Evolutionary conservation across 2,329 filamentous ascomycete genomes (phyloP).

Genomic region (Botryotinia globosa): DNA sequence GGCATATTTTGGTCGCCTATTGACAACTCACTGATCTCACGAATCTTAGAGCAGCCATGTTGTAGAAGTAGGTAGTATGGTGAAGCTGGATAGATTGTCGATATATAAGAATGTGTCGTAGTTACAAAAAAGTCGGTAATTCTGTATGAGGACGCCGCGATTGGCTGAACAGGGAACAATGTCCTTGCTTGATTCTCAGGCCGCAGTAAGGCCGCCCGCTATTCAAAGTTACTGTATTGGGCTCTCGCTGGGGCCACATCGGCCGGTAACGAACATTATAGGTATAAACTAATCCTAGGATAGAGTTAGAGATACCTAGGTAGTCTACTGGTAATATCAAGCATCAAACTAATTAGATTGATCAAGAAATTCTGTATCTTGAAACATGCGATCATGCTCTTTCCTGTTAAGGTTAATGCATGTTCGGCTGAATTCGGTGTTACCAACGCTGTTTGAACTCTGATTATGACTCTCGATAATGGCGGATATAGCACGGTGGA

Average conservation of each 20-base stretch:
- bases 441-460: background rate
- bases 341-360: background rate
- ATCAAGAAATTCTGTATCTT: background rate
- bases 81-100: slow-evolving; percentile 9
- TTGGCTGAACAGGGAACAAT: background rate
- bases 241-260: background rate
- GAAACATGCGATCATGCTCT: background rate
- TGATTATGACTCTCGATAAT: background rate
- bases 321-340: background rate
- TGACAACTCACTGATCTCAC: slow-evolving; percentile 56
- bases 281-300: too few species aligned
- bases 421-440: background rate
- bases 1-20: background rate
- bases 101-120: slow-evolving; percentile 9
- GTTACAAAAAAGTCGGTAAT: background rate
- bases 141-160: background rate
- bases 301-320: background rate
- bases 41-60: slow-evolving; percentile 57
- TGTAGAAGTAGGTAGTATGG: slow-evolving; percentile 22
- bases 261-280: background rate
- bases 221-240: background rate
- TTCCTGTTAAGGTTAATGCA: background rate
- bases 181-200: background rate
- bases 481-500: background rate
- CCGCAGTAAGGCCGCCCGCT: background rate